Conservation (phyloP, 2,329 filamentous ascomycete genomes). For the Beauveria sp. region DNA sequence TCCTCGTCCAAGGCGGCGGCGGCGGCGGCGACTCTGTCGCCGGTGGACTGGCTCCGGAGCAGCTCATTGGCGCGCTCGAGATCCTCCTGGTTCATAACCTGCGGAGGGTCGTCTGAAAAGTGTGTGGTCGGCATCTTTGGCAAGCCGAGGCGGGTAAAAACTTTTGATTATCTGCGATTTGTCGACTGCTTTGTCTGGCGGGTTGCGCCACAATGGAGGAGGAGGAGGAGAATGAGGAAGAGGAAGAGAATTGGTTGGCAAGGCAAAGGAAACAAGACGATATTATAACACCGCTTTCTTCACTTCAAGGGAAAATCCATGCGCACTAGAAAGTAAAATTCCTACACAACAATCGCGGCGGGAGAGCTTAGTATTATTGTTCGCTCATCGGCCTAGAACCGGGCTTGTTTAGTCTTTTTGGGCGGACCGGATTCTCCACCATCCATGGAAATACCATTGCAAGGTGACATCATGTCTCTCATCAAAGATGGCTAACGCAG, state of each 20-base stretch:
- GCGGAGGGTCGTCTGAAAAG: constrained; percentile 29
- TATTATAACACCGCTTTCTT: too few relatives aligned
- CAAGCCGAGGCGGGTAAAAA: neutral
- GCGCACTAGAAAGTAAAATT: neutral
- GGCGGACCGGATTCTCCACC: neutral
- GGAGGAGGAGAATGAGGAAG: too few relatives aligned
- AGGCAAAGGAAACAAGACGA: too few relatives aligned
- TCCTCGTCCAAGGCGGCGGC: neutral
- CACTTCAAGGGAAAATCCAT: neutral
- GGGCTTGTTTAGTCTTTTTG: neutral
- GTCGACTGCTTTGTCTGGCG: too few relatives aligned
- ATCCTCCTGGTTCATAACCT: constrained; percentile 29
- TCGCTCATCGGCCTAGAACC: neutral
- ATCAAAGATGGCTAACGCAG: constrained; percentile 3
- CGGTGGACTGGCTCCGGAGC: constrained; percentile 21
- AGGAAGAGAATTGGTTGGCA: too few relatives aligned
- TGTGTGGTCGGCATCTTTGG: constrained; percentile 17
- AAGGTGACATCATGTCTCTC: constrained; percentile 10
- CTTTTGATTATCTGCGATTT: too few relatives aligned
- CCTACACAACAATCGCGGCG: neutral
- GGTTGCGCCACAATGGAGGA: neutral
- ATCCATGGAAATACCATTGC: neutral
- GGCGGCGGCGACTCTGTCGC: neutral
- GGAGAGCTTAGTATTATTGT: neutral
- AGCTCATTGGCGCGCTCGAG: constrained; percentile 29